These are phyloP conservation scores for Entomortierella lignicola DNA, from an alignment of 192 early-diverging fungal genomes.

Conservation along the genomic window DNA sequence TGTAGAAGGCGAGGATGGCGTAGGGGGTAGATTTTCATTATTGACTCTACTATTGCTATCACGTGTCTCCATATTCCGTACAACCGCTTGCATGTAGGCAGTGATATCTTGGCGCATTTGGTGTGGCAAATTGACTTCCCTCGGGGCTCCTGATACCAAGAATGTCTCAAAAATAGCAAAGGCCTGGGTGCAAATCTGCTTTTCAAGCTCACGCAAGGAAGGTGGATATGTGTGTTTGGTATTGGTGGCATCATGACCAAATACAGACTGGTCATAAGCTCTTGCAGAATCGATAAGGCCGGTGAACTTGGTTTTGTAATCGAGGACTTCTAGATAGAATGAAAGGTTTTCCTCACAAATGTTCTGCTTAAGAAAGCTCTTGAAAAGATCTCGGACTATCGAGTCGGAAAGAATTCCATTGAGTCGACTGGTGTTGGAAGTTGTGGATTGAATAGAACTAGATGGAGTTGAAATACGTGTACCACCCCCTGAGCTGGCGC, in stretches of 20 bases:
- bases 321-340: conserved; percentile 72
- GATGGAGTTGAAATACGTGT: not conserved
- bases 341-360: conserved; percentile 81
- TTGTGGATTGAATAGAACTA: conserved; percentile 22
- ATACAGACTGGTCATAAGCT: conserved; percentile 9
- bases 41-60: conserved; percentile 6
- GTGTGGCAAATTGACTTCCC: conserved; percentile 67
- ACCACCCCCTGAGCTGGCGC: not conserved
- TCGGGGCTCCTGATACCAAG: conserved; percentile 54
- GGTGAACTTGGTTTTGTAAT: conserved; percentile 59
- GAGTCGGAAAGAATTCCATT: conserved; percentile 69
- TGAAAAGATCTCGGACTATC: conserved; percentile 66
- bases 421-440: conserved; percentile 68
- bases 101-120: conserved; percentile 61
- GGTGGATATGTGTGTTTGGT: conserved; percentile 26
- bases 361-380: conserved; percentile 71
- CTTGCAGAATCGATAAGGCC: conserved; percentile 26
- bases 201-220: conserved; percentile 39
- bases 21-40: conserved; percentile 34
- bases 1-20: conserved; percentile 16
- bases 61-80: conserved; percentile 51
- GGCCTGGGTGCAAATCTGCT: conserved; percentile 58
- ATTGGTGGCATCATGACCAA: conserved; percentile 8
- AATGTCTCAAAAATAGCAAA: conserved; percentile 66
- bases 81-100: conserved; percentile 58